These are phyloP conservation scores for Trematosphaeria pertusa DNA, from an alignment of 2,329 filamentous ascomycete species.

Conservation along the genomic window DNA sequence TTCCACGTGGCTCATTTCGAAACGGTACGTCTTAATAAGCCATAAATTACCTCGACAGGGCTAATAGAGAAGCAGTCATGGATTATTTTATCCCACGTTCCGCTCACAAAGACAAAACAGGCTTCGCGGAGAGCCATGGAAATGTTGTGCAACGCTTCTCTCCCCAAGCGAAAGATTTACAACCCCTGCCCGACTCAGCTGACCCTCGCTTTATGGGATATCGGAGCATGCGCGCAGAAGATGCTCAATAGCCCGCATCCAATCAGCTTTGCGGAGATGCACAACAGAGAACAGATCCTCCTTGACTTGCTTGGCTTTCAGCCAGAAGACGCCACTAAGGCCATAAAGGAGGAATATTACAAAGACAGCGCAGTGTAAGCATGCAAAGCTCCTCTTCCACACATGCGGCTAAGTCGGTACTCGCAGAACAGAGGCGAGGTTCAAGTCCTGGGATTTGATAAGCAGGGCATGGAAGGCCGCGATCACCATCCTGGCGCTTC, in stretches of 20 bases:
- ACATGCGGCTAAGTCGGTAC: background rate
- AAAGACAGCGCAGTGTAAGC: constrained; percentile 17
- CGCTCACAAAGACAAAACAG: constrained; percentile 19
- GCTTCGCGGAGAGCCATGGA: constrained; percentile 22
- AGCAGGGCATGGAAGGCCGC: constrained; percentile 24
- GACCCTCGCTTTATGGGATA: constrained; percentile 24
- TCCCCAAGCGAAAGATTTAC: constrained; percentile 19
- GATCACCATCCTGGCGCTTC: constrained; percentile 24
- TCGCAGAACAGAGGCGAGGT: constrained; percentile 1
- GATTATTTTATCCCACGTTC: constrained; percentile 16
- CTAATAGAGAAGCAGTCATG: too few species aligned
- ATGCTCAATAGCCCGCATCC: constrained; percentile 8
- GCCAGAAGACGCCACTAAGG: constrained; percentile 15
- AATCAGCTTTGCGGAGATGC: constrained; percentile 14
- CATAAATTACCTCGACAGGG: background rate
- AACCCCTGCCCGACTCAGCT: constrained; percentile 21
- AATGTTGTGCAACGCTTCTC: constrained; percentile 16
- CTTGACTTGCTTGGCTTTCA: constrained; percentile 20
- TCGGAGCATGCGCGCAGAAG: constrained; percentile 20
- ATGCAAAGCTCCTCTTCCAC: background rate
- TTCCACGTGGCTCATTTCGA: constrained; percentile 22
- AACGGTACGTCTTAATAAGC: constrained; percentile 6
- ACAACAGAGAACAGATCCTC: constrained; percentile 27
- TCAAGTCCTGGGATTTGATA: constrained; percentile 11
- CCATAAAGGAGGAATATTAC: constrained; percentile 12